phyloP scores from a whole-genome alignment of 208 protist species.

The Willaertia magna region DNA sequence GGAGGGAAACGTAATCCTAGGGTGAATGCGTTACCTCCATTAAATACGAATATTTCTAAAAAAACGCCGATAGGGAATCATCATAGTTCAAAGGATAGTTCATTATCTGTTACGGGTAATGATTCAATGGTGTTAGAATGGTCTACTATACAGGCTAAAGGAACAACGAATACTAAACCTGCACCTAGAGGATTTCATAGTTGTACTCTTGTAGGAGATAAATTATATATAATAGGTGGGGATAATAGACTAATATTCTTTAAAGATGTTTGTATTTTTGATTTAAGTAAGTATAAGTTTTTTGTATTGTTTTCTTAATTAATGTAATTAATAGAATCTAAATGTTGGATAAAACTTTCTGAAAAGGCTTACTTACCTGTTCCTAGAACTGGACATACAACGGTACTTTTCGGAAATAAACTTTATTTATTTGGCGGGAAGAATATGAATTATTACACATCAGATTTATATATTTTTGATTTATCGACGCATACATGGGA shows the following conservation, averaged over 20 bases:
- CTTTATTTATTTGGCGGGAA: conserved; percentile 3
- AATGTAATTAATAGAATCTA: neutral
- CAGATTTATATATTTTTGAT: neutral
- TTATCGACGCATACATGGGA: neutral
- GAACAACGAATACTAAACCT: no score
- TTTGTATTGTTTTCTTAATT: neutral
- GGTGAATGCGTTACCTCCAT: no score
- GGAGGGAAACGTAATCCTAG: no score
- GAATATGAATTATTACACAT: neutral
- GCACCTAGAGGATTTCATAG: neutral
- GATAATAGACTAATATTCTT: neutral
- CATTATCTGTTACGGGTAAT: no score
- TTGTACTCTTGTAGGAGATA: neutral
- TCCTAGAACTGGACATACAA: neutral
- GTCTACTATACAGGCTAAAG: no score
- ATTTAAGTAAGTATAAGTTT: neutral
- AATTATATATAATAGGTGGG: neutral
- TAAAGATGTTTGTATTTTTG: neutral
- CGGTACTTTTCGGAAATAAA: neutral
- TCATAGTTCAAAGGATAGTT: no score
- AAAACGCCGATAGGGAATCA: no score
- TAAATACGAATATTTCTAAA: no score
- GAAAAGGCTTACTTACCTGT: neutral
- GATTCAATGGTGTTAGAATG: no score
- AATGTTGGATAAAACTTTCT: neutral